These are phyloP conservation scores for Fusarium goolgardi DNA, from an alignment of 2,329 filamentous ascomycete species.

Conservation along the genomic window DNA sequence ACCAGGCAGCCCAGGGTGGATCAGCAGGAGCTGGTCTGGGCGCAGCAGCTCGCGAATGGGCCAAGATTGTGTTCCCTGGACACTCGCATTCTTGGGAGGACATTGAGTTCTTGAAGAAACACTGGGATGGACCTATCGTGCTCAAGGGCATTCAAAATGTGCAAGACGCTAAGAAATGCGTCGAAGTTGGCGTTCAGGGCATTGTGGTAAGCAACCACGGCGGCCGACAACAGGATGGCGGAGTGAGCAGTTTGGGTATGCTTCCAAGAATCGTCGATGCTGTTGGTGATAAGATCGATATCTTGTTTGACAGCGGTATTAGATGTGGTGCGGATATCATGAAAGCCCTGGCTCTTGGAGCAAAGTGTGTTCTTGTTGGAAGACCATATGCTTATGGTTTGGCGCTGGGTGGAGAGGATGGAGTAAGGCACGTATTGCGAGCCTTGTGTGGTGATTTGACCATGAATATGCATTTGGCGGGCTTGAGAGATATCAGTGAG, in stretches of 20 bases:
- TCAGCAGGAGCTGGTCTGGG: conserved; percentile 23
- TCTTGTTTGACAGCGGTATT: conserved; percentile 20
- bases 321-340: conserved; percentile 25
- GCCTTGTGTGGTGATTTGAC: conserved; percentile 30
- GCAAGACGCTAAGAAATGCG: conserved; percentile 22
- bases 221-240: conserved; percentile 28
- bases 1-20: conserved; percentile 27
- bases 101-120: conserved; percentile 24
- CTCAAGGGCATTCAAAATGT: conserved; percentile 33
- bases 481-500: conserved; percentile 20
- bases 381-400: conserved; percentile 15
- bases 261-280: conserved; percentile 18
- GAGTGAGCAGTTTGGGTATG: conserved; percentile 32
- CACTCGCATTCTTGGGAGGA: conserved; percentile 34
- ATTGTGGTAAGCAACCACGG: conserved; percentile 36
- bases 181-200: conserved; percentile 26
- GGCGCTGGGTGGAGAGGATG: conserved; percentile 12
- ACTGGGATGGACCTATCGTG: conserved; percentile 30
- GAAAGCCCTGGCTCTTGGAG: conserved; percentile 13
- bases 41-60: conserved; percentile 27
- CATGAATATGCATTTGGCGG: conserved; percentile 36
- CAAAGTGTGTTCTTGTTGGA: conserved; percentile 20
- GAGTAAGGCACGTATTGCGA: conserved; percentile 21
- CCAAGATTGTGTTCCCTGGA: conserved; percentile 33
- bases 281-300: conserved; percentile 9